These are phyloP conservation scores for Sclerotinia glacialis DNA, from an alignment of 2,329 filamentous ascomycete species.

Conservation along the genomic window DNA sequence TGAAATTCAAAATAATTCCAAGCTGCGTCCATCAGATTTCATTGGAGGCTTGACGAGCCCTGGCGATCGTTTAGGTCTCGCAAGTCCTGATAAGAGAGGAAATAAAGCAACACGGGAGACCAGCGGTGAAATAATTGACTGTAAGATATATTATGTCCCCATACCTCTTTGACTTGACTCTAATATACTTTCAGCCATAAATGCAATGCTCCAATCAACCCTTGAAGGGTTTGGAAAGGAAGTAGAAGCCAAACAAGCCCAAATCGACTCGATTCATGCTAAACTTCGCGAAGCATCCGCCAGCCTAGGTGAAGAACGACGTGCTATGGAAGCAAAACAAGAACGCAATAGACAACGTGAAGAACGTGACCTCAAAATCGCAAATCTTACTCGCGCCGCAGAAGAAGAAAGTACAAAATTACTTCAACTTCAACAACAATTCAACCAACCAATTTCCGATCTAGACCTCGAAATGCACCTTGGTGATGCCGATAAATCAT, in stretches of 20 bases:
- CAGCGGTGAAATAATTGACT: conserved; percentile 74
- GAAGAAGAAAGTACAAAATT: conserved; percentile 64
- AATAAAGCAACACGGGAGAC: conserved; percentile 63
- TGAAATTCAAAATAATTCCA: conserved; percentile 86
- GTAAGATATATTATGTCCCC: conserved; percentile 51
- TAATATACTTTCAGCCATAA: conserved; percentile 60
- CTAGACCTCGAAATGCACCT: conserved; percentile 51
- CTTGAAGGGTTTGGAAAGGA: conserved; percentile 76
- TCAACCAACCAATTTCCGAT: conserved; percentile 52
- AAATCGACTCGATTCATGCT: conserved; percentile 77
- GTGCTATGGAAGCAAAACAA: conserved; percentile 68
- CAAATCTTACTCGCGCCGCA: conserved; percentile 72
- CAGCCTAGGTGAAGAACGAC: conserved; percentile 73
- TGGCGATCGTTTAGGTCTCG: conserved; percentile 47
- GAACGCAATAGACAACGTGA: conserved; percentile 61
- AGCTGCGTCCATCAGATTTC: conserved; percentile 88
- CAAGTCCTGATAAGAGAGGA: conserved; percentile 47
- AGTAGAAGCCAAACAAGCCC: conserved; percentile 77
- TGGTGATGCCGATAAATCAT: conserved; percentile 40
- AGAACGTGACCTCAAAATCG: conserved; percentile 66
- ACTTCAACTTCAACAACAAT: conserved; percentile 47
- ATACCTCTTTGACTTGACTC: background rate
- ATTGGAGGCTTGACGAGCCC: conserved; percentile 64
- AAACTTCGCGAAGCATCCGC: conserved; percentile 78
- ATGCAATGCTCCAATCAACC: conserved; percentile 75